Conservation (phyloP, 495 filamentous ascomycete genomes). For the Lentithecium fluviatile region DNA sequence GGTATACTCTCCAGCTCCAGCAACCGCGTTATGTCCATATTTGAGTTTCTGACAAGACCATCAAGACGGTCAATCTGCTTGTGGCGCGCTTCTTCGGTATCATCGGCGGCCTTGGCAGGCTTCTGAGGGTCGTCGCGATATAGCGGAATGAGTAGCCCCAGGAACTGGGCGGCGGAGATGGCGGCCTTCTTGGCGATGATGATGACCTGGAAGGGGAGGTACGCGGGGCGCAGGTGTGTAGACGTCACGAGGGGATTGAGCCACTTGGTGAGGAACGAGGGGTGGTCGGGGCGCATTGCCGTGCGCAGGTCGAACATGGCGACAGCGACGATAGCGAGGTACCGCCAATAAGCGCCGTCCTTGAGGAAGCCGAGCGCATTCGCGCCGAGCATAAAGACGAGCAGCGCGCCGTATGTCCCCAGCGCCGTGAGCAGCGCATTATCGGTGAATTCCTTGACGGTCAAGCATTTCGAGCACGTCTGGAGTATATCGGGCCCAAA, state of each 20-base stretch:
- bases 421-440: constrained; percentile 58
- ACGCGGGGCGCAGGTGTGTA: constrained; percentile 56
- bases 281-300: constrained; percentile 64
- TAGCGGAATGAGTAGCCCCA: constrained; percentile 76
- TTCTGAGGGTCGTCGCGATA: constrained; percentile 43
- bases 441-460: constrained; percentile 70
- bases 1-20: constrained; percentile 77
- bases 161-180: constrained; percentile 83
- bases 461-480: constrained; percentile 65
- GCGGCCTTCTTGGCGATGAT: constrained; percentile 71
- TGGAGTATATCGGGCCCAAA: constrained; percentile 74
- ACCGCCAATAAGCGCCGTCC: constrained; percentile 88
- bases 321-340: constrained; percentile 67
- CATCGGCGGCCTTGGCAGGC: constrained; percentile 30
- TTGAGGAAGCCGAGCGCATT: constrained; percentile 70
- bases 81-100: constrained; percentile 37
- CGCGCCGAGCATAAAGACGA: constrained; percentile 62
- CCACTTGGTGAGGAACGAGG: constrained; percentile 55
- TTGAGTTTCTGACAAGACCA: constrained; percentile 52
- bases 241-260: constrained; percentile 61
- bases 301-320: constrained; percentile 71
- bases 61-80: constrained; percentile 60
- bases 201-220: constrained; percentile 87
- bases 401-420: constrained; percentile 65
- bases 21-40: constrained; percentile 66